Evolutionary conservation across 2,329 filamentous ascomycete genomes (phyloP), one percentile per base, ranked within the genome.

Genomic region (Sporothrix protearum): DNA sequence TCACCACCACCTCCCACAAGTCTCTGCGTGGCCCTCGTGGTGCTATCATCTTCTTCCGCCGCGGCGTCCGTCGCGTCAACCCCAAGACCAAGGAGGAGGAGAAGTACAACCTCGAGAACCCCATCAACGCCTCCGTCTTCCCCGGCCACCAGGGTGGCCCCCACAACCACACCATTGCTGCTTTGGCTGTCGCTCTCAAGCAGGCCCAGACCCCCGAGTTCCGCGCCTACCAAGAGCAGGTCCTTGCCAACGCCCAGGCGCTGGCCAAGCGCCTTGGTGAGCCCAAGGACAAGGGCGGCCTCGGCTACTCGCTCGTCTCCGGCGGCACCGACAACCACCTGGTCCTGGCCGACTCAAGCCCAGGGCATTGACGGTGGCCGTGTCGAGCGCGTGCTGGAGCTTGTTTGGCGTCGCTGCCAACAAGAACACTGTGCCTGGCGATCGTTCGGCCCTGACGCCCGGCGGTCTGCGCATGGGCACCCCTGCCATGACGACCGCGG

Each of bases 151-250:
- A 99, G 82, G 96, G 96, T 80, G 96, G 96, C 30, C 96, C 96
- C 70, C 96, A 99, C 84, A 99, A 99, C 85, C 96, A 99, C 85
- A 99, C 96, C 77, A 99, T 99, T 81, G 96, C 96, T 47, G 96
- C 96, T 59, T 86, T 99, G 36, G 90, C 96, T 25, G 96, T 99
- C 66, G 96, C 96, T 14, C 87, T 99, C 73, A 96, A 97, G 84
- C 96, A 99, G 83, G 93, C 93, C 2, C 93, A 94, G 79, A 89
- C 89, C 6, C 88, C 91, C 66, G 94, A 97, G 79, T 99, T 99
- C 86, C 92, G 91, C 80, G 87, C 92, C 70, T 99, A 99, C 83
- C 96, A 99, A 83, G 85, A 92, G 78, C 91, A 93, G 79, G 94
- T 98, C 71, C 86, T 98, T 72, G 87, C 91, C 81, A 99, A 99